Percentiles rank a stretch among this genome's conserved stretches.
Conservation (phyloP, 1,139 yeast species). For the Taiozyma sp. region DNA sequence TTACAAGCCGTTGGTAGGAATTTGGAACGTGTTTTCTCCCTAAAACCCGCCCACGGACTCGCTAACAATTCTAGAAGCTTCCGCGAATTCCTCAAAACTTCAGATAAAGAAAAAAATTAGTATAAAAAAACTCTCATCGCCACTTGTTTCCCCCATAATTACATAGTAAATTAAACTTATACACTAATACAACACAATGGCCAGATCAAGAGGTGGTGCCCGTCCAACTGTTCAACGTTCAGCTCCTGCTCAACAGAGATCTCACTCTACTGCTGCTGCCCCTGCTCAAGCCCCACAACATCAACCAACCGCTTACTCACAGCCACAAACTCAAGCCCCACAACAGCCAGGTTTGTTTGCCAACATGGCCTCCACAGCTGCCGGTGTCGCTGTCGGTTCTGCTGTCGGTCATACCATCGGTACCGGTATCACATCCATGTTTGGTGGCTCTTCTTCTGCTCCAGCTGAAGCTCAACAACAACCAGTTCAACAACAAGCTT, state of each 20-base stretch:
- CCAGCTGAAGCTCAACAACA: conserved; percentile 32
- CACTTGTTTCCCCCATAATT: not conserved
- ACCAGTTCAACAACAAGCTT: conserved; percentile 30
- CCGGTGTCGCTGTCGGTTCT: conserved; percentile 99
- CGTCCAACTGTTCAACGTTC: conserved; percentile 34
- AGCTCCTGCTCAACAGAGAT: conserved; percentile 60
- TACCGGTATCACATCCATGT: conserved; percentile 86
- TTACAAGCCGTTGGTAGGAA: no score
- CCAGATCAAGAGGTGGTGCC: conserved; percentile 50
- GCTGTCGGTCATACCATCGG: conserved; percentile 96
- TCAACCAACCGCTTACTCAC: conserved; percentile 30
- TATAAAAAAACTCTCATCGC: not conserved
- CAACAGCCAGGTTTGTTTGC: conserved; percentile 89
- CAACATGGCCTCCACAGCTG: conserved; percentile 98
- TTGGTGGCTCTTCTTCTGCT: conserved; percentile 64
- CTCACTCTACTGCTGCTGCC: conserved; percentile 75
- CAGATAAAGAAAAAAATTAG: not conserved
- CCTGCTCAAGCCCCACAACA: conserved; percentile 44
- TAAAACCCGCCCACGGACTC: not conserved
- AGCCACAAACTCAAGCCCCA: conserved; percentile 41
- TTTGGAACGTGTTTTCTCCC: no score
- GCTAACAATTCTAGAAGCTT: not conserved
- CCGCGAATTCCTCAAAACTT: not conserved
- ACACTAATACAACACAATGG: conserved; percentile 32
- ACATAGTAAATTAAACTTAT: not conserved